Conservation (phyloP, 805 yeast species). For the Nakazawaea populi region DNA sequence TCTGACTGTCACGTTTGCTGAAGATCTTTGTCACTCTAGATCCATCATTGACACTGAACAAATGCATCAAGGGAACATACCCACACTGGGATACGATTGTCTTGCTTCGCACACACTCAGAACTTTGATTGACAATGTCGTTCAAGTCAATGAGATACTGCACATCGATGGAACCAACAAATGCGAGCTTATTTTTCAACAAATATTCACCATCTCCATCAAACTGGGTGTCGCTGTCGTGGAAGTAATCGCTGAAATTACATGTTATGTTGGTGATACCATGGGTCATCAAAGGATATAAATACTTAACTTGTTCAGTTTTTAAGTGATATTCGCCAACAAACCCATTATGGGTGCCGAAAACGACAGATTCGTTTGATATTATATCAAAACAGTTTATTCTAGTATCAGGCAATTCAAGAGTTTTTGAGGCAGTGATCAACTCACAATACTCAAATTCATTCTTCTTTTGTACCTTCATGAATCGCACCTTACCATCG, state of each 20-base stretch:
- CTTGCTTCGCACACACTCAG: background rate
- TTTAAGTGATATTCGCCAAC: slow-evolving; percentile 48
- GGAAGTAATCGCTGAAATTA: slow-evolving; percentile 25
- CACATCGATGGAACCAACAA: slow-evolving; percentile 31
- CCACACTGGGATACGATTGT: background rate
- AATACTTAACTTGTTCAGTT: background rate
- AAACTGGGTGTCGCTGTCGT: slow-evolving; percentile 20
- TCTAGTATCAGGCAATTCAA: slow-evolving; percentile 19
- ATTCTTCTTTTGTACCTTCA: slow-evolving; percentile 26
- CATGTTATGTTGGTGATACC: slow-evolving; percentile 14
- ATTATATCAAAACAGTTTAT: slow-evolving; percentile 47
- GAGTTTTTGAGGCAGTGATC: slow-evolving; percentile 19
- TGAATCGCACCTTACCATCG: slow-evolving; percentile 50
- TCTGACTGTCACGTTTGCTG: slow-evolving; percentile 3
- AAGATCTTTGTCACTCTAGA: slow-evolving; percentile 4
- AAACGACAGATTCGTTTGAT: slow-evolving; percentile 35
- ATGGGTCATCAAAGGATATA: slow-evolving; percentile 19
- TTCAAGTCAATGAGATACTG: slow-evolving; percentile 30
- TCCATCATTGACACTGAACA: slow-evolving; percentile 8
- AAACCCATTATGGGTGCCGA: slow-evolving; percentile 55
- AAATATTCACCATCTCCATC: slow-evolving; percentile 7
- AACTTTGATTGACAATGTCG: background rate
- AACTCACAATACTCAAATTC: slow-evolving; percentile 14
- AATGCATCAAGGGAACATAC: slow-evolving; percentile 5
- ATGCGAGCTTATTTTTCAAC: slow-evolving; percentile 25